Evolutionary conservation across 73 alveolate genomes (phyloP), one percentile per base, ranked within the genome.

Genomic region (Urostyla sp.): DNA sequence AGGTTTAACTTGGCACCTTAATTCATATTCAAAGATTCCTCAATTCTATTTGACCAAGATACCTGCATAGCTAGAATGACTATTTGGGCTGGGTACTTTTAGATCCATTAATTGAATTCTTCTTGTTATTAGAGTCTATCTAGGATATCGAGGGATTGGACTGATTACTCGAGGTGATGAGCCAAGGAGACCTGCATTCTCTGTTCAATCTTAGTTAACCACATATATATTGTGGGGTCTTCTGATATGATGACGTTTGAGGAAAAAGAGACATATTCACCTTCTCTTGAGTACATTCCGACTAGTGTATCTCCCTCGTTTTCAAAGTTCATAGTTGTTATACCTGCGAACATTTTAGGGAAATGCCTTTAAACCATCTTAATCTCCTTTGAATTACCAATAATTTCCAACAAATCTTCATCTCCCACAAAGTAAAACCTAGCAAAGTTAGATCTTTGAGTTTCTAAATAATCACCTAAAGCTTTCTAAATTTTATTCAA

Each of bases 351-450:
- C 99, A 97, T 96, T 83, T 95, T 95, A 56, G 99, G 94, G 93
- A 98, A 98, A 87, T 98, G 99, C 44, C 99, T 91, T 89, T 98
- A 90, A 15, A 98, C 98, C 74, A 94, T 96, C 20, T 84, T 84
- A 7, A 98, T 99, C 56, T 98, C 99, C 77, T 95, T 96, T 20
- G 98, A 86, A 87, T 98, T 98, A 87, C 99, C 99, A 80, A 98
- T 98, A 76, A 98, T 98, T 85, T 97, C 99, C 58, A 98, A 94
- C 53, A 98, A 60, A 63, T 95, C 99, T 75, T 92, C 99, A 60
- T 81, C 95, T 45, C 99, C 99, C 26, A 98, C 99, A 88, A 98
- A 98, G 90, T 98, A 98, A 91, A 98, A 98, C 43, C 99, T 84
- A 15, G 99, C 99, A 73, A 98, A 98, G 85, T 97, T 98, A 52